These are phyloP conservation scores for Epichloe uncinata DNA, from an alignment of 2,329 filamentous ascomycete genomes.

Conservation along the genomic window DNA sequence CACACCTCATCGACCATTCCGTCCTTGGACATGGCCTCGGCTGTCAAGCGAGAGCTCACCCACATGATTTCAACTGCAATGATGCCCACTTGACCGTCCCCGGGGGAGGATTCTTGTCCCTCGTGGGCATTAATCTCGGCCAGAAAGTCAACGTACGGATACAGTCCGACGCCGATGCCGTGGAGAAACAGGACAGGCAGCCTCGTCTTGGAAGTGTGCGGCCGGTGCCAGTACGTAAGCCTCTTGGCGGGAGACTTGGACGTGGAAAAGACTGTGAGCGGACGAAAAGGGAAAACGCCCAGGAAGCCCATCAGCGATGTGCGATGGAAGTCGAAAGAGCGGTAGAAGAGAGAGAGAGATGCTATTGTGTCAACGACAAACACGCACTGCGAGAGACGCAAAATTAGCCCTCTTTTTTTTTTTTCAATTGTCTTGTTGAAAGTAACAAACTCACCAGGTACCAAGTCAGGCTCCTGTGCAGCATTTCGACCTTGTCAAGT, in stretches of 20 bases:
- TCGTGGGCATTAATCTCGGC: slow-evolving; percentile 31
- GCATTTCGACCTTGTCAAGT: slow-evolving; percentile 42
- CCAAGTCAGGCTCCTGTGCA: slow-evolving; percentile 41
- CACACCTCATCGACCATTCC: slow-evolving; percentile 39
- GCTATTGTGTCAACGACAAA: slow-evolving; percentile 31
- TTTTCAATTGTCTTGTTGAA: too few relatives aligned
- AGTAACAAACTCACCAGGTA: slow-evolving; percentile 31
- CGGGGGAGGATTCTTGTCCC: slow-evolving; percentile 12
- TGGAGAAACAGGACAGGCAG: slow-evolving; percentile 49
- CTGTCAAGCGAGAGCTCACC: slow-evolving; percentile 43
- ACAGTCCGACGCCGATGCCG: slow-evolving; percentile 41
- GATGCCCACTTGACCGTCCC: slow-evolving; percentile 39
- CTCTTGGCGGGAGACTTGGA: slow-evolving; percentile 31
- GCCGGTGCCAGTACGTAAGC: slow-evolving; percentile 46
- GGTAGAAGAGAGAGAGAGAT: slow-evolving; percentile 21
- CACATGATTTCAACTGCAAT: slow-evolving; percentile 46
- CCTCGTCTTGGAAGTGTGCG: slow-evolving; percentile 42
- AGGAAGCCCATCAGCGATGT: slow-evolving; percentile 20
- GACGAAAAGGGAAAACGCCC: slow-evolving; percentile 40
- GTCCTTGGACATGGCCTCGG: slow-evolving; percentile 30
- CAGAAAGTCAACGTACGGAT: slow-evolving; percentile 43
- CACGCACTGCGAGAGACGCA: slow-evolving; percentile 21
- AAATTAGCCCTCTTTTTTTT: too few relatives aligned
- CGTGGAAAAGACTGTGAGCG: slow-evolving; percentile 30
- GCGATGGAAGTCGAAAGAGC: slow-evolving; percentile 35